phyloP scores from a whole-genome alignment of 305 asterid genomes.

The Andrographis paniculata region DNA sequence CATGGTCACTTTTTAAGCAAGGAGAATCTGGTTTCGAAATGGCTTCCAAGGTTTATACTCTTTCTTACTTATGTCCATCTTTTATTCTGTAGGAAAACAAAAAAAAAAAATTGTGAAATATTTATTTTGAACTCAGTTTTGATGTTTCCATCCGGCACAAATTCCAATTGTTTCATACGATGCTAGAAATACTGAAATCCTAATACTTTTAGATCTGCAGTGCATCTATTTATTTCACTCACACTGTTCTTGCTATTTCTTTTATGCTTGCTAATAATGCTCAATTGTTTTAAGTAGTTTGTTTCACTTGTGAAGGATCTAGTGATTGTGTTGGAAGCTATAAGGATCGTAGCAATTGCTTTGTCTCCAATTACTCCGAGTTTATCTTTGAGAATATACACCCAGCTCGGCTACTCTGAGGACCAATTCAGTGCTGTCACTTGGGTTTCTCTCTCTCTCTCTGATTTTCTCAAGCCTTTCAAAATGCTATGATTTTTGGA shows the following conservation, averaged over 20 bases:
- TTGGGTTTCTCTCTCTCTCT: slow-evolving; percentile 52
- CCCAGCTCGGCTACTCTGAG: slow-evolving; percentile 83
- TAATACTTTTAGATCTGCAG: too few relatives aligned
- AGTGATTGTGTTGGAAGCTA: slow-evolving; percentile 64
- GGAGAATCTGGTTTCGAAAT: slow-evolving; percentile 72
- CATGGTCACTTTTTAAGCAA: slow-evolving; percentile 92
- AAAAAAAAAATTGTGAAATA: too few relatives aligned
- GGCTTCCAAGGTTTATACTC: slow-evolving; percentile 78
- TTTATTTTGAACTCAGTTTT: too few relatives aligned
- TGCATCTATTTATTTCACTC: too few relatives aligned
- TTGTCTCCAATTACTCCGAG: slow-evolving; percentile 81
- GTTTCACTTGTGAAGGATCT: slow-evolving; percentile 52
- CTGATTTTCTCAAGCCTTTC: slow-evolving; percentile 15
- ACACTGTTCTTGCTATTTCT: background rate
- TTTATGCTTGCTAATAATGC: background rate
- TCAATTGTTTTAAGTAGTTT: background rate
- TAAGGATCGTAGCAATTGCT: slow-evolving; percentile 71
- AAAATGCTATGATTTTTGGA: background rate
- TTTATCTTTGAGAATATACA: slow-evolving; percentile 58
- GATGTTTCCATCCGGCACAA: too few relatives aligned
- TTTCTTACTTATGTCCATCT: background rate
- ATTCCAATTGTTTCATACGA: too few relatives aligned
- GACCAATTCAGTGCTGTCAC: slow-evolving; percentile 60
- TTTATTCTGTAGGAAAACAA: background rate
- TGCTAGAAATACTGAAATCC: too few relatives aligned